Evolutionary conservation across 345 rosid species (phyloP).

Genomic region (Lepidium africanum): DNA sequence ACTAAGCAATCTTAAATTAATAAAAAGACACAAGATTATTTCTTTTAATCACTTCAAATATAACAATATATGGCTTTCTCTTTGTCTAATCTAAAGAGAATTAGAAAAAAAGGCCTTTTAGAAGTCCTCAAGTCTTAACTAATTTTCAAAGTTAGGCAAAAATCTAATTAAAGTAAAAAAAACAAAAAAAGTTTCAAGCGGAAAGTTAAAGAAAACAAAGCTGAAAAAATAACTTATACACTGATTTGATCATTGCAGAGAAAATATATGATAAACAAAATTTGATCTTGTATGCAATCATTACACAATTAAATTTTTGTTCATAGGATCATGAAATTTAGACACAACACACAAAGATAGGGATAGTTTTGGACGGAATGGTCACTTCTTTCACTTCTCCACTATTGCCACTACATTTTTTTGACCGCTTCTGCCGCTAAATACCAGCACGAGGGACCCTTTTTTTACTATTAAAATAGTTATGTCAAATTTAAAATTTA

Average conservation of each 20-base stretch:
- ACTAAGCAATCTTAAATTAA: conserved; percentile 4
- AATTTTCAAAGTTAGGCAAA: background rate
- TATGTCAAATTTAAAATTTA: background rate
- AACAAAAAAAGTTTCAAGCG: background rate
- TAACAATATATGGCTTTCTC: background rate
- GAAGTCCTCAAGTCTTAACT: background rate
- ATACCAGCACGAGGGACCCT: conserved; percentile 4
- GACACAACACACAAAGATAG: background rate
- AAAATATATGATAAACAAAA: background rate
- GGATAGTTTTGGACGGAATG: background rate
- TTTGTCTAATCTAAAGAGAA: conserved; percentile 2
- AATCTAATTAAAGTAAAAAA: background rate
- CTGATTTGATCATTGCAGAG: conserved; percentile 1
- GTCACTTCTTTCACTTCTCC: background rate
- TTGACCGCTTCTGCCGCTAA: conserved; percentile 5
- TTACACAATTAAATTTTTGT: background rate
- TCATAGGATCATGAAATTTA: background rate
- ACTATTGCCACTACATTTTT: conserved; percentile 14
- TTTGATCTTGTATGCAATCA: background rate
- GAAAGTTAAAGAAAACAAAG: conserved; percentile 10
- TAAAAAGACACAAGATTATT: background rate
- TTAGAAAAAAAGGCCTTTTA: background rate
- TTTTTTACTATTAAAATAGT: background rate
- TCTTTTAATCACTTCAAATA: background rate
- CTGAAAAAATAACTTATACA: background rate